phyloP scores from a whole-genome alignment of 805 yeast genomes.

The Teunomyces kruisii region DNA sequence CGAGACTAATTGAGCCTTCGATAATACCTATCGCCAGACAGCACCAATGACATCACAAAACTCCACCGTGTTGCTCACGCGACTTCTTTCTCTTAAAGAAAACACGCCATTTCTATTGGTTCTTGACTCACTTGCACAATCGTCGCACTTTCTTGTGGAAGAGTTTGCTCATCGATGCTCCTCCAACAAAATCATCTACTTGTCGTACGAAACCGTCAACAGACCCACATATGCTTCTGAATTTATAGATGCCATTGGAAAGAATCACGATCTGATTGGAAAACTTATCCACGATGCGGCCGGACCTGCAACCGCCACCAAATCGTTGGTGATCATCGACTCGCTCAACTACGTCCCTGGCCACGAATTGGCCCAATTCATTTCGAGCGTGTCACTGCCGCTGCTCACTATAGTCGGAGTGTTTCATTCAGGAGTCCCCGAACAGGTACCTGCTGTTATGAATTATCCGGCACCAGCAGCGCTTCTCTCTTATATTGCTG shows the following conservation, averaged over 20 bases:
- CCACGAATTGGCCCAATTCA: constrained; percentile 46
- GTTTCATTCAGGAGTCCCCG: constrained; percentile 38
- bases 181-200: constrained; percentile 43
- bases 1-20: background rate
- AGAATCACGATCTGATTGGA: constrained; percentile 16
- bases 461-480: constrained; percentile 56
- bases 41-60: constrained; percentile 30
- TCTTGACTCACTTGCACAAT: constrained; percentile 69
- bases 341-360: constrained; percentile 60
- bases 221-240: constrained; percentile 50
- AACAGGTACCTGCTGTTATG: constrained; percentile 32
- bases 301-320: constrained; percentile 14
- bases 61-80: constrained; percentile 54
- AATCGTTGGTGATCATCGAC: constrained; percentile 58
- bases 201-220: constrained; percentile 68
- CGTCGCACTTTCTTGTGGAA: constrained; percentile 52
- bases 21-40: background rate
- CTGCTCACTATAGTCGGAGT: constrained; percentile 31
- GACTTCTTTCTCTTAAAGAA: constrained; percentile 73
- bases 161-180: constrained; percentile 54
- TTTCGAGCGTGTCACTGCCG: constrained; percentile 46
- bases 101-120: constrained; percentile 69
- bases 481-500: constrained; percentile 68
- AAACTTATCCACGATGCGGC: constrained; percentile 22
- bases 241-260: constrained; percentile 46